Percentiles rank a stretch among this genome's conserved stretches.
Conservation (phyloP, 2,329 filamentous ascomycete genomes). For the Thelonectria rubi region DNA sequence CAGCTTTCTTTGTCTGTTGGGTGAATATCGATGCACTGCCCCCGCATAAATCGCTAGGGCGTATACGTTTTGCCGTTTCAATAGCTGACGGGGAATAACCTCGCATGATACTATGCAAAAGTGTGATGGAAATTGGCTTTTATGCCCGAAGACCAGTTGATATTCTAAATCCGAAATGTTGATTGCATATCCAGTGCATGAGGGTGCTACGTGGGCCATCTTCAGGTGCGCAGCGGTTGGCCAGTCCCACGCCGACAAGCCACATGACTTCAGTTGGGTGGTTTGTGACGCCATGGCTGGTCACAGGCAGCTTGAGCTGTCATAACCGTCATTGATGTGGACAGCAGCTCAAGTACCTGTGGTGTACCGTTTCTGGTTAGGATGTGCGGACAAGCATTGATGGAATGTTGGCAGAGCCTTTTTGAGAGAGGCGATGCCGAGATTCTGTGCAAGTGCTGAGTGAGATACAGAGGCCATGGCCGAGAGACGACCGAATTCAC, state of each 20-base stretch:
- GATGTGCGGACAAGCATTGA: constrained; percentile 22
- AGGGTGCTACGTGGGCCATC: constrained; percentile 6
- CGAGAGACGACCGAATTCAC: constrained; percentile 14
- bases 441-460: constrained; percentile 25
- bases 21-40: background rate
- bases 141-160: constrained; percentile 12
- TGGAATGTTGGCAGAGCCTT: constrained; percentile 6
- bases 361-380: constrained; percentile 5
- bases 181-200: background rate
- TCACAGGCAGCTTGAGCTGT: constrained; percentile 36
- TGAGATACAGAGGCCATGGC: constrained; percentile 21
- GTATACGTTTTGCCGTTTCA: background rate
- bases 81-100: background rate
- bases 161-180: background rate
- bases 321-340: constrained; percentile 23
- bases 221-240: constrained; percentile 11
- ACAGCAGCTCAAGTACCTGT: constrained; percentile 26
- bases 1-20: constrained; percentile 1
- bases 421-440: constrained; percentile 3
- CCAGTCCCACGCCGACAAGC: constrained; percentile 24
- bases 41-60: background rate
- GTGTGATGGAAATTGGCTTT: constrained; percentile 17
- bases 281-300: constrained; percentile 42
- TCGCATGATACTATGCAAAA: background rate
- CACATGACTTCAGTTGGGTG: constrained; percentile 42